Evolutionary conservation across 75 land plant species (phyloP), one percentile per base, ranked within the genome.

Genomic region (Adiantum capillusveneris): DNA sequence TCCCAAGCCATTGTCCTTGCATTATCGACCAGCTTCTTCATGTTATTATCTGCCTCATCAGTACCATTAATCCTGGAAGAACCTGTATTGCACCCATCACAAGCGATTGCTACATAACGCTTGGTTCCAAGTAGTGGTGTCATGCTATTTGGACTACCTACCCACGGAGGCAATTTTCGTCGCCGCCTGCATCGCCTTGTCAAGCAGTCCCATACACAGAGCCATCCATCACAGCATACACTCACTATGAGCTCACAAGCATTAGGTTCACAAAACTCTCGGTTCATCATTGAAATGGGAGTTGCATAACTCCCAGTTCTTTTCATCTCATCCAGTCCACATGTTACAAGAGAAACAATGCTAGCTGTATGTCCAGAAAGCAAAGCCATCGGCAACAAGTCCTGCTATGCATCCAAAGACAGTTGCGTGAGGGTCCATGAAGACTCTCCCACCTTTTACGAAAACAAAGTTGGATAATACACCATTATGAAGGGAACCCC

Each of bases 301-400:
- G 36, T 49, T 13, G 39, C 58, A 37, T 56, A 11, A 14, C 50
- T 45, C 27, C 50, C 20, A 9, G 48, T 44, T 39, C 45, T 48
- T 44, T 70, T 21, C 27, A 44, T 58, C 14, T 71, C 36, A 37
- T 59, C 58, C 16, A 79, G 72, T 49, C 29, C 58, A 49, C 93
- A 84, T 13, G 73, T 58, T 28, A 42, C 70, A 11, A 90, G 75
- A 65, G 58, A 82, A 18, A 70, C 75, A 6, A 90, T 70, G 0
- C 74, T 46, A 11, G 82, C 71, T 46, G 87, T 71, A 62, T 90
- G 96, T 1, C 96, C 96, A 67, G 87, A 86, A 34, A 90, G 73
- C 60, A 90, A 29, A 18, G 90, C 80, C 57, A 71, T 37, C 18
- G 84, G 82, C 46, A 57, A 60, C 19, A 74, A 20, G 29, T 68